Percentiles rank a stretch among this genome's conserved stretches.
Evolutionary conservation across 768 basidiomycete species (phyloP).

Genomic region (Pisolithus sp.): DNA sequence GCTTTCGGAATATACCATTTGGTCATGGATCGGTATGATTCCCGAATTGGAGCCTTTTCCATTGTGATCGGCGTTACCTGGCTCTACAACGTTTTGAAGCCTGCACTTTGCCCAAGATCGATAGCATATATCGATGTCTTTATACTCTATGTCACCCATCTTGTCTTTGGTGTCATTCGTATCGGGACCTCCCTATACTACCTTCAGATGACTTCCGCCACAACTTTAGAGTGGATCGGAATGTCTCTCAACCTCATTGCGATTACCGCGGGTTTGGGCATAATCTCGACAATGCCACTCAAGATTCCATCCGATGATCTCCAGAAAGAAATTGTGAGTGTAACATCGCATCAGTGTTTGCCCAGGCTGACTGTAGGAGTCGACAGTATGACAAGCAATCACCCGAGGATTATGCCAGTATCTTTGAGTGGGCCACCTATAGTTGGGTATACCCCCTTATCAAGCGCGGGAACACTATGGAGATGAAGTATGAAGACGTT

Average conservation of each 20-base stretch:
- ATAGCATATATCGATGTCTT: slow-evolving; percentile 65
- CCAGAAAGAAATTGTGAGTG: slow-evolving; percentile 50
- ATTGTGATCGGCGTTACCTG: slow-evolving; percentile 52
- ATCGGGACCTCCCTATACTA: slow-evolving; percentile 54
- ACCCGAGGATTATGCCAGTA: slow-evolving; percentile 23
- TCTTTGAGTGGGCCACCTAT: slow-evolving; percentile 20
- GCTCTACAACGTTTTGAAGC: slow-evolving; percentile 58
- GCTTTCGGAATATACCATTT: slow-evolving; percentile 9
- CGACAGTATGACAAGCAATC: slow-evolving; percentile 47
- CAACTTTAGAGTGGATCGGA: not conserved
- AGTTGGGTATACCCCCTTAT: slow-evolving; percentile 16
- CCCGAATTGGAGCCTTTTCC: slow-evolving; percentile 18
- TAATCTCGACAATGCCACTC: slow-evolving; percentile 44
- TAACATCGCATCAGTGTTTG: not conserved
- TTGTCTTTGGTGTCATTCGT: slow-evolving; percentile 40
- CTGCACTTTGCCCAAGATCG: slow-evolving; percentile 43
- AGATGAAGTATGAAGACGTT: slow-evolving; percentile 21
- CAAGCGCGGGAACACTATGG: slow-evolving; percentile 33
- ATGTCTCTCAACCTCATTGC: slow-evolving; percentile 1
- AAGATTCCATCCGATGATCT: slow-evolving; percentile 48
- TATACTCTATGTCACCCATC: slow-evolving; percentile 44
- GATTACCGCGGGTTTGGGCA: not conserved
- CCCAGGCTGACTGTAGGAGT: not conserved
- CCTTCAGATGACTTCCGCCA: not conserved
- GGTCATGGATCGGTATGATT: not conserved